Percentiles rank a stretch among this genome's conserved stretches.
phyloP scores from a whole-genome alignment of 257 asterid genomes.

The Petunia secreta region DNA sequence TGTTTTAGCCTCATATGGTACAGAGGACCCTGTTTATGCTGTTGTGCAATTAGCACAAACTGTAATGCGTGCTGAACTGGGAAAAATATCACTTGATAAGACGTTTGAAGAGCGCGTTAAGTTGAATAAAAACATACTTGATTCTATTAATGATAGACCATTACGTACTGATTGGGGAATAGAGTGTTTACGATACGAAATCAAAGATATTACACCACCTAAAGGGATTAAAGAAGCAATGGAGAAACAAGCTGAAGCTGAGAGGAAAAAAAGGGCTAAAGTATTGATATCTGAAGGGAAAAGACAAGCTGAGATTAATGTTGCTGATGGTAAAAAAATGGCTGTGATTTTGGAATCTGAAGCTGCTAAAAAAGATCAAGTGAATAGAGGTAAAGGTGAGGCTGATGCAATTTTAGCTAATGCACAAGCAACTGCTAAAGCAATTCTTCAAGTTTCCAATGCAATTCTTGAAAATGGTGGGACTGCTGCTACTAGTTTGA shows the following conservation, averaged over 20 bases:
- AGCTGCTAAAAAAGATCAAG: constrained; percentile 26
- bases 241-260: constrained; percentile 29
- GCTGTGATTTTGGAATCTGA: constrained; percentile 29
- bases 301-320: constrained; percentile 2
- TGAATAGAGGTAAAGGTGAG: constrained; percentile 29
- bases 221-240: neutral
- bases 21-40: constrained; percentile 20
- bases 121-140: constrained; percentile 21
- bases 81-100: constrained; percentile 28
- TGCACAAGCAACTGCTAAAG: constrained; percentile 17
- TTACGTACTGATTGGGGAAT: constrained; percentile 30
- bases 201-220: constrained; percentile 24
- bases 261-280: constrained; percentile 22
- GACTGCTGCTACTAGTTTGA: constrained; percentile 1
- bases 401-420: constrained; percentile 24
- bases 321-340: constrained; percentile 29
- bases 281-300: constrained; percentile 19
- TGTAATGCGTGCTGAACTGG: constrained; percentile 14
- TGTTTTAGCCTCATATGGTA: constrained; percentile 25
- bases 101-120: constrained; percentile 20
- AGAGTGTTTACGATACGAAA: constrained; percentile 26
- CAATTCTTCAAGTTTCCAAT: neutral
- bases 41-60: constrained; percentile 29
- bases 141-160: constrained; percentile 24
- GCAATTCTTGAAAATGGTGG: constrained; percentile 12